Evolutionary conservation across 371 early-diverging fungal genomes (phyloP).

Genomic region (Syncephalastrum sp.): DNA sequence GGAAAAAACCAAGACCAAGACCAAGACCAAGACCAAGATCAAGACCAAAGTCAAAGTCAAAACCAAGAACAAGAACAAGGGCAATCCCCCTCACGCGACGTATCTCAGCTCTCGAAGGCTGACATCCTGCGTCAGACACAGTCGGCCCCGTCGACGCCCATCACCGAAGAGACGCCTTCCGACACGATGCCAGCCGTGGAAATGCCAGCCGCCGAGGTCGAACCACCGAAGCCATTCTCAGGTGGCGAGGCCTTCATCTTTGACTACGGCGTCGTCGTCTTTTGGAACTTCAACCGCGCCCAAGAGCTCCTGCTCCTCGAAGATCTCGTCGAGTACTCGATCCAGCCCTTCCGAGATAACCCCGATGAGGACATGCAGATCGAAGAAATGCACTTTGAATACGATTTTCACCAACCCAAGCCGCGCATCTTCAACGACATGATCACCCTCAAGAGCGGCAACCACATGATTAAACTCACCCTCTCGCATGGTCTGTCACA

Average conservation of each 20-base stretch:
- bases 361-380: slow-evolving; percentile 76
- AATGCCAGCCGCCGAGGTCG: slow-evolving; percentile 13
- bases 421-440: slow-evolving; percentile 72
- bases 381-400: slow-evolving; percentile 93
- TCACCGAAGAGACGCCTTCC: slow-evolving; percentile 2
- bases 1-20: too few relatives aligned
- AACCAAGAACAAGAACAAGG: background rate
- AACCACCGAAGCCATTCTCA: slow-evolving; percentile 29
- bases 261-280: slow-evolving; percentile 93
- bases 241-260: slow-evolving; percentile 83
- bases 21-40: too few relatives aligned
- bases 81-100: background rate
- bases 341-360: slow-evolving; percentile 43
- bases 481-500: slow-evolving; percentile 69
- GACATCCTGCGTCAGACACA: slow-evolving; percentile 4
- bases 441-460: slow-evolving; percentile 72
- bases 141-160: slow-evolving; percentile 10
- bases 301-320: slow-evolving; percentile 79
- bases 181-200: background rate
- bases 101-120: too few relatives aligned
- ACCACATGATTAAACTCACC: slow-evolving; percentile 81
- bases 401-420: slow-evolving; percentile 60
- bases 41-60: background rate
- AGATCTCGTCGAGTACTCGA: slow-evolving; percentile 60
- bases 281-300: slow-evolving; percentile 91